These are phyloP conservation scores for Clathrospora elynae DNA, from an alignment of 2,329 filamentous ascomycete genomes.

Conservation along the genomic window DNA sequence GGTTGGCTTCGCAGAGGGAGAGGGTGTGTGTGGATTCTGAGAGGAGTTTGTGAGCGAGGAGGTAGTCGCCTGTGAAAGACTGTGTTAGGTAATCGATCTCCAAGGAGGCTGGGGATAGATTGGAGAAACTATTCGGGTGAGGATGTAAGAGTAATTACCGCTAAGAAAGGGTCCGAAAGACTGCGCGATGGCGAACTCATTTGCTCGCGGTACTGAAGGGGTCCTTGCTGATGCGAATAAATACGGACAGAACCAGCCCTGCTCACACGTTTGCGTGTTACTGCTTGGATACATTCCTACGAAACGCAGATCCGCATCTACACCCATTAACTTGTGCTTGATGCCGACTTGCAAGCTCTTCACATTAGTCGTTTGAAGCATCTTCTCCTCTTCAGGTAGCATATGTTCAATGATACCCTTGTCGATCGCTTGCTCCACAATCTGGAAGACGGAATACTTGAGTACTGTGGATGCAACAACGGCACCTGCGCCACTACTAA, in stretches of 20 bases:
- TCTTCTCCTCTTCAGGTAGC: constrained; percentile 49
- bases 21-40: constrained; percentile 39
- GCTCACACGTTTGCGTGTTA: constrained; percentile 38
- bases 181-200: constrained; percentile 47
- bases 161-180: constrained; percentile 47
- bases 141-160: too few species aligned
- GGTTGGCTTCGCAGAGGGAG: constrained; percentile 40
- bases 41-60: constrained; percentile 45
- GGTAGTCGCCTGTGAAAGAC: too few species aligned
- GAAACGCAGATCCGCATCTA: constrained; percentile 47
- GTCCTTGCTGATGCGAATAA: constrained; percentile 44
- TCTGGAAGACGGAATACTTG: constrained; percentile 47
- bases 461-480: constrained; percentile 36
- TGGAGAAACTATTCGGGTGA: too few species aligned
- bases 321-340: constrained; percentile 50
- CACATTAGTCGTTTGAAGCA: constrained; percentile 44
- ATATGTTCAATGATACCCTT: constrained; percentile 47
- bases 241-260: constrained; percentile 49
- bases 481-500: constrained; percentile 36
- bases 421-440: constrained; percentile 49
- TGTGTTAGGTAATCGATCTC: too few species aligned
- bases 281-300: constrained; percentile 30
- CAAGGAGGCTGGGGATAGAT: too few species aligned
- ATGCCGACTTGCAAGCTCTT: constrained; percentile 47
- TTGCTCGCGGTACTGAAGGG: constrained; percentile 37